Base-by-base conservation (phyloP, 2,329 filamentous ascomycete genomes). In the Clonostachys chloroleuca region DNA sequence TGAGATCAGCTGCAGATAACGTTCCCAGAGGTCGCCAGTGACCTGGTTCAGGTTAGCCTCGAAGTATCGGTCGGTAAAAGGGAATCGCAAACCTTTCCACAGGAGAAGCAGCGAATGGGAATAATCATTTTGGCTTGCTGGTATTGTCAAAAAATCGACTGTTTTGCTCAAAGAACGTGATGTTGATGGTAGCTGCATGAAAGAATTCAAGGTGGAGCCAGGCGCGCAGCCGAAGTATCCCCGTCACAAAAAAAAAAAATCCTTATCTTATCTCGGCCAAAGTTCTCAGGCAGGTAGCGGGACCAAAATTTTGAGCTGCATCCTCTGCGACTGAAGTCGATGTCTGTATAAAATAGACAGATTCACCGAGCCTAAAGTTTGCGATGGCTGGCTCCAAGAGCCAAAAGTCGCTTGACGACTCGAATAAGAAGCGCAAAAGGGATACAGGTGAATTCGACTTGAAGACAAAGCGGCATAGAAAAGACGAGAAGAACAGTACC, bases 51-150 rank as follows among this genome's bases (percentile, higher is more conserved):
- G 14, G 16, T 30, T 30, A 30, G 24, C 24, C 36, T n/a, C 14
- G 36, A 8, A n/a, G 36, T 18, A 39, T 39, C 12, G 36, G 36
- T 14, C 36, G 4, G 2, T 30, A 9, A 30, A 30, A 30, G 24
- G 24, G 8, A 30, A 30, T 39, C 36, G 36, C 70, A 50, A 71
- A 96, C 94, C 89, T 99, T 99, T 69, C 94, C 94, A 70, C 94
- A 99, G 49, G 94, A 97, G 73, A 99, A 99, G 75, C 94, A 99
- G 58, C 94, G 90, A 56, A 99, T 89, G 4, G 94, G 94, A 58
- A 99, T 97, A 71, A 99, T 99, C 94, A 99, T 99, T 48, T 72
- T 87, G 73, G 56, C 52, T 12, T 10, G 16, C 16, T 33, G 17
- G 24, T 44, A 30, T 30, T 30, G 24, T 30, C 24, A 30, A 30